Evolutionary conservation across 257 asterid species (phyloP).

Genomic region (Ilex aquifolium): DNA sequence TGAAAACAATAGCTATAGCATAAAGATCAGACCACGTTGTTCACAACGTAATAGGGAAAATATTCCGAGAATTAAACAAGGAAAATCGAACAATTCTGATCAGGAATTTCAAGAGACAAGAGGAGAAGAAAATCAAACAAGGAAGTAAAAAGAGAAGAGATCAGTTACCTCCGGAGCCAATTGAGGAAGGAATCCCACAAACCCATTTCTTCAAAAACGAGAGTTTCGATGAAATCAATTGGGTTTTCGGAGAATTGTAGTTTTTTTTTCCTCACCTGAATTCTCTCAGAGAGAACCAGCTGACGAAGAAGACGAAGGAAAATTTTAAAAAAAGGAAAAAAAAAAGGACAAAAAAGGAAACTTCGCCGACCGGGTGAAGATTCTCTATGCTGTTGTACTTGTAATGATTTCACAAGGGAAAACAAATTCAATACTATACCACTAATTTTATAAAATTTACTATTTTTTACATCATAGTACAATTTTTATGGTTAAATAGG

Average conservation of each 20-base stretch:
- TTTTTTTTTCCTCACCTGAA: too few species aligned
- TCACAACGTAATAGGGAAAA: background rate
- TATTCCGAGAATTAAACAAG: background rate
- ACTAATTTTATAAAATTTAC: too few species aligned
- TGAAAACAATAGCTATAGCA: too few species aligned
- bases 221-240: conserved; percentile 8
- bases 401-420: too few species aligned
- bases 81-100: background rate
- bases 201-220: conserved; percentile 42
- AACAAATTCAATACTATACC: too few species aligned
- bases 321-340: too few species aligned
- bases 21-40: too few species aligned
- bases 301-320: background rate
- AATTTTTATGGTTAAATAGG: too few species aligned
- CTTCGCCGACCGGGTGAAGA: conserved; percentile 23
- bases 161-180: conserved; percentile 73
- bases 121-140: background rate
- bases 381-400: too few species aligned
- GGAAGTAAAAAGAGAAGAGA: background rate
- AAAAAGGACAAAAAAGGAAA: background rate
- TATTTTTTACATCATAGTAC: too few species aligned
- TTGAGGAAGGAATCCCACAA: conserved; percentile 74
- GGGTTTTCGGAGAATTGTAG: background rate
- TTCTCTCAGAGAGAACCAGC: background rate
- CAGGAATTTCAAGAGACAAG: background rate